Conservation (phyloP, 306 rosid species). For the Medicago arabica region DNA sequence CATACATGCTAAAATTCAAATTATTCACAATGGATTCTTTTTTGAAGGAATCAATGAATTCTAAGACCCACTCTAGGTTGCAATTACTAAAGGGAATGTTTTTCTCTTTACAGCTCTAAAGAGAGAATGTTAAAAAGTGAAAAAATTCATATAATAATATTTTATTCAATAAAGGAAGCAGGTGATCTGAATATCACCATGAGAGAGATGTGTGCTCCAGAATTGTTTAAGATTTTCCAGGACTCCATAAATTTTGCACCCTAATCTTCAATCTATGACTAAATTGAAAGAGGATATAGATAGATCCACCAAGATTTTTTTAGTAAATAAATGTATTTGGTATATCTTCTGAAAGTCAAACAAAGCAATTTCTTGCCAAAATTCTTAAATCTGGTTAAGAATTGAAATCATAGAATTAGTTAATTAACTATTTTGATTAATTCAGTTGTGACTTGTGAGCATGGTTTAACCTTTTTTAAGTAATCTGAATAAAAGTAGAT, state of each 20-base stretch:
- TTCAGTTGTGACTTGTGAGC: neutral
- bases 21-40: neutral
- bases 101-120: conserved; percentile 9
- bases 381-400: conserved; percentile 16
- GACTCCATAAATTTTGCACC: conserved; percentile 6
- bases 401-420: conserved; percentile 1
- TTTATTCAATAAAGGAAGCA: conserved; percentile 14
- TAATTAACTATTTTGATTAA: conserved; percentile 5
- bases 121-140: neutral
- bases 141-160: neutral
- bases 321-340: neutral
- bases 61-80: neutral
- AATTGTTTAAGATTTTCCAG: conserved; percentile 11
- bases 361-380: conserved; percentile 1
- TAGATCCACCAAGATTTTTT: conserved; percentile 27
- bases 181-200: conserved; percentile 43
- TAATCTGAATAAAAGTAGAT: conserved; percentile 44
- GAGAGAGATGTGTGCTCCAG: conserved; percentile 35
- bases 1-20: neutral
- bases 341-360: conserved; percentile 22
- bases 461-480: conserved; percentile 4
- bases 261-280: conserved; percentile 10
- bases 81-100: conserved; percentile 12
- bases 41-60: neutral
- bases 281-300: conserved; percentile 22